Evolutionary conservation across 2,329 filamentous ascomycete species (phyloP).

Genomic region (Alternaria alternata): DNA sequence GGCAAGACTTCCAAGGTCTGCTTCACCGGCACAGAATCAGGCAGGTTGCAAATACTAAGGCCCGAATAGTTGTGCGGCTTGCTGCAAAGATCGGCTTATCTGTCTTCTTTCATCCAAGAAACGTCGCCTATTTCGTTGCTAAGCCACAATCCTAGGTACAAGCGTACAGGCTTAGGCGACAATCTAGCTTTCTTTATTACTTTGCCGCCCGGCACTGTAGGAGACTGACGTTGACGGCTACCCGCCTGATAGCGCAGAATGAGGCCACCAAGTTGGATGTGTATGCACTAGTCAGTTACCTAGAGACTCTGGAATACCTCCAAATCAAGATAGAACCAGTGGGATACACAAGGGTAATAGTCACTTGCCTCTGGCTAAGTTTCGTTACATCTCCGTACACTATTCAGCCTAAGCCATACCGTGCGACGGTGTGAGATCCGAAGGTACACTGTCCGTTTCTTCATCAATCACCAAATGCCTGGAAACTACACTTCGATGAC

Average conservation of each 20-base stretch:
- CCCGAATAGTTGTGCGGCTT: not conserved
- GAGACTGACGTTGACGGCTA: not conserved
- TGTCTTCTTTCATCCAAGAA: not conserved
- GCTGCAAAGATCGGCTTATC: not conserved
- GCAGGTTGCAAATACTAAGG: not conserved
- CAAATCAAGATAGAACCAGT: not conserved
- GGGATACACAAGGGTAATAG: not conserved
- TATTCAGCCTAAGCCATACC: not conserved
- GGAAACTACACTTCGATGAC: conserved; percentile 16
- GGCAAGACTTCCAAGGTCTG: not conserved
- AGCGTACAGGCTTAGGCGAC: not conserved
- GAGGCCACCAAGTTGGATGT: not conserved
- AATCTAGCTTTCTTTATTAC: not conserved
- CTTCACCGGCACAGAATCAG: not conserved
- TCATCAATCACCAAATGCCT: not conserved
- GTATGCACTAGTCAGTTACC: not conserved
- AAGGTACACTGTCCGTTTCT: not conserved
- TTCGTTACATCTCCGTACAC: not conserved
- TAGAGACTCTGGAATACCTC: not conserved
- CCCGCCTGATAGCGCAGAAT: not conserved
- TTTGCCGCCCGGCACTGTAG: no score
- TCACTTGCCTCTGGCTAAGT: not conserved
- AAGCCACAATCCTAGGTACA: not conserved
- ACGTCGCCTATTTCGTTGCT: no score
- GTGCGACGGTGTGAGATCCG: not conserved